phyloP scores from a whole-genome alignment of 31 red algal species.

The Asparagopsis taxiformis region DNA sequence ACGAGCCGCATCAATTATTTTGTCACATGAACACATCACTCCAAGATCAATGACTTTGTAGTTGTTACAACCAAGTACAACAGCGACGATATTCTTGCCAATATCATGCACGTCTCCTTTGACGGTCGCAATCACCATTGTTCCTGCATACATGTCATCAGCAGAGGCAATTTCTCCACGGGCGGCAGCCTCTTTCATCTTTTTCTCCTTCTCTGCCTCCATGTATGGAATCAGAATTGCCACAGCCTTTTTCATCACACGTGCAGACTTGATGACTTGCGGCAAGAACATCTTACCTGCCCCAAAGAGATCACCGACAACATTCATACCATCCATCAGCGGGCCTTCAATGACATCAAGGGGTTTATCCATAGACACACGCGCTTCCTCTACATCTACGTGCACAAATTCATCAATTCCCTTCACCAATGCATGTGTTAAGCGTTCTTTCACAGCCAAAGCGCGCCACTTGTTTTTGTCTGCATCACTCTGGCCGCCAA shows the following conservation, averaged over 20 bases:
- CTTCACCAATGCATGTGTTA: slow-evolving; percentile 80
- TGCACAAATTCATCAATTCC: slow-evolving; percentile 80
- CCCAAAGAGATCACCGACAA: slow-evolving; percentile 89
- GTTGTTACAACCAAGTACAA: slow-evolving; percentile 86
- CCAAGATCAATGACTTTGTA: slow-evolving; percentile 79
- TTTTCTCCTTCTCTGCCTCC: slow-evolving; percentile 78
- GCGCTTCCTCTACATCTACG: slow-evolving; percentile 79
- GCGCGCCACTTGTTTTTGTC: slow-evolving; percentile 88
- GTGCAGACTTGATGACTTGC: slow-evolving; percentile 88
- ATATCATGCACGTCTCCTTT: slow-evolving; percentile 96
- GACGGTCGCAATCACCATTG: slow-evolving; percentile 92
- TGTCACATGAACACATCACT: slow-evolving; percentile 76
- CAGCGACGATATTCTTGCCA: slow-evolving; percentile 94
- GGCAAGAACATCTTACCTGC: slow-evolving; percentile 91
- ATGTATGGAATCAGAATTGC: slow-evolving; percentile 92
- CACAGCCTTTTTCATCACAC: slow-evolving; percentile 95
- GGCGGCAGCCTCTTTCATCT: slow-evolving; percentile 51
- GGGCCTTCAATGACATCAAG: slow-evolving; percentile 91
- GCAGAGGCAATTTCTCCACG: slow-evolving; percentile 71
- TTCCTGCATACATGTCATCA: slow-evolving; percentile 90
- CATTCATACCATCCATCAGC: slow-evolving; percentile 92
- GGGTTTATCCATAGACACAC: slow-evolving; percentile 50
- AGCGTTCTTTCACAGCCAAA: slow-evolving; percentile 58
- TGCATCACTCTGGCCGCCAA: slow-evolving; percentile 44
- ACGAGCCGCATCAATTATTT: slow-evolving; percentile 78